These are phyloP conservation scores for Adansonia grandidieri DNA, from an alignment of 441 rosid species.

Conservation along the genomic window DNA sequence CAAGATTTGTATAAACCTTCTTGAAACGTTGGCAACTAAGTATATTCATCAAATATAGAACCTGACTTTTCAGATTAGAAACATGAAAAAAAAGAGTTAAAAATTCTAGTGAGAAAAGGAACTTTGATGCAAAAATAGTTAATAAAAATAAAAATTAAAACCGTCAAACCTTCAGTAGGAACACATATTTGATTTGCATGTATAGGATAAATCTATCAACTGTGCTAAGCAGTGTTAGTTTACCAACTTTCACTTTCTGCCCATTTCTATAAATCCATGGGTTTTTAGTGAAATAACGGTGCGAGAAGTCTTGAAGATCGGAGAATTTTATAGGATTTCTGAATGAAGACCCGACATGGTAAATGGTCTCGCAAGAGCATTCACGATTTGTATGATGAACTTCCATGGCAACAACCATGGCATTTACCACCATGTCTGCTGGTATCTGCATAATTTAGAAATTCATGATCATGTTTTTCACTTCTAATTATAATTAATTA, in stretches of 20 bases:
- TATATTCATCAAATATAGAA: no score
- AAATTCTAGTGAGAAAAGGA: no score
- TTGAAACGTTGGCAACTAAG: no score
- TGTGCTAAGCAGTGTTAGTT: no score
- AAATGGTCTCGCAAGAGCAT: neutral
- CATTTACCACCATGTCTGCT: slow-evolving; percentile 22
- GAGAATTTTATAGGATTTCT: slow-evolving; percentile 37
- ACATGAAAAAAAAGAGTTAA: neutral
- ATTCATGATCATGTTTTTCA: neutral
- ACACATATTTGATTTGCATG: no score
- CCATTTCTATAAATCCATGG: slow-evolving; percentile 46
- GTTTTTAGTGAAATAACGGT: slow-evolving; percentile 35
- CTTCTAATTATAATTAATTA: neutral
- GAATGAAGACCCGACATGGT: slow-evolving; percentile 5
- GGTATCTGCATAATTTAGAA: neutral
- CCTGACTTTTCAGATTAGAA: neutral
- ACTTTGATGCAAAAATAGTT: no score
- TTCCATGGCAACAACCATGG: slow-evolving; percentile 15
- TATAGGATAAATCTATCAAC: no score
- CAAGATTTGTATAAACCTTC: no score
- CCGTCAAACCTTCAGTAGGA: no score
- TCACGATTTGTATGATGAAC: neutral
- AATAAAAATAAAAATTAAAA: no score
- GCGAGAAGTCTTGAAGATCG: slow-evolving; percentile 14
- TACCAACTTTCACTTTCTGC: slow-evolving; percentile 15